Percentiles rank a stretch among this genome's conserved stretches.
Evolutionary conservation across 2,329 filamentous ascomycete species (phyloP).

Genomic region (Paracorniculantispora psalliotae): DNA sequence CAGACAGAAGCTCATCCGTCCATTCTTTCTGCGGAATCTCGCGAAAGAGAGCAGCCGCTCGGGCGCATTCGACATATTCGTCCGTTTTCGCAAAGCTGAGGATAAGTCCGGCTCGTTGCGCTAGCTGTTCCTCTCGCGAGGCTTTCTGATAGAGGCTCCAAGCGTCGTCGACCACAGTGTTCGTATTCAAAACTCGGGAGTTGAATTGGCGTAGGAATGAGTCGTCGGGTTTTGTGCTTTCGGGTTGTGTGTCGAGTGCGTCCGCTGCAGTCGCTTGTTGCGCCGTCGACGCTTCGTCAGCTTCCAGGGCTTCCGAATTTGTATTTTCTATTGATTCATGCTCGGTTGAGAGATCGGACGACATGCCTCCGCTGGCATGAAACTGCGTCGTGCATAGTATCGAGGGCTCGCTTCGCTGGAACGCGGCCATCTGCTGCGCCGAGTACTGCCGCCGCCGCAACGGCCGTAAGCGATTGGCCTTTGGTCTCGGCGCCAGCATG

Average conservation of each 20-base stretch:
- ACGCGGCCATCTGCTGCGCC: conserved; percentile 1
- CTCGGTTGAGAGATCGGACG: not conserved
- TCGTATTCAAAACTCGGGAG: not conserved
- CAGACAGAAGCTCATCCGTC: conserved; percentile 35
- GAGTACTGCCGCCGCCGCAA: conserved; percentile 11
- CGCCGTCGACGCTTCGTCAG: not conserved
- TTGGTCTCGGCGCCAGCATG: conserved; percentile 2
- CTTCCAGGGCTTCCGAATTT: not conserved
- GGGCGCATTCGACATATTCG: conserved; percentile 39
- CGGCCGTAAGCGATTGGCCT: not conserved
- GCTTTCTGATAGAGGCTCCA: conserved; percentile 41
- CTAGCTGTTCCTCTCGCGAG: conserved; percentile 24
- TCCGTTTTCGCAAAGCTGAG: conserved; percentile 39
- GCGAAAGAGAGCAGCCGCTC: conserved; percentile 41
- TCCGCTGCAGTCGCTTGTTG: not conserved
- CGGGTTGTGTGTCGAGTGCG: not conserved
- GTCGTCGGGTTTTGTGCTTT: not conserved
- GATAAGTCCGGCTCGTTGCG: conserved; percentile 31
- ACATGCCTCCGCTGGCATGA: not conserved
- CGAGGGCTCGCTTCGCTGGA: not conserved
- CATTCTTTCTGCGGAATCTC: conserved; percentile 32
- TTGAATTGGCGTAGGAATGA: not conserved
- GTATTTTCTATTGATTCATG: not conserved
- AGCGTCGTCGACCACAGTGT: not conserved
- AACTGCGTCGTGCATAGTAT: not conserved